Evolutionary conservation across 345 rosid species (phyloP).

Genomic region (Aethionema arabicum): DNA sequence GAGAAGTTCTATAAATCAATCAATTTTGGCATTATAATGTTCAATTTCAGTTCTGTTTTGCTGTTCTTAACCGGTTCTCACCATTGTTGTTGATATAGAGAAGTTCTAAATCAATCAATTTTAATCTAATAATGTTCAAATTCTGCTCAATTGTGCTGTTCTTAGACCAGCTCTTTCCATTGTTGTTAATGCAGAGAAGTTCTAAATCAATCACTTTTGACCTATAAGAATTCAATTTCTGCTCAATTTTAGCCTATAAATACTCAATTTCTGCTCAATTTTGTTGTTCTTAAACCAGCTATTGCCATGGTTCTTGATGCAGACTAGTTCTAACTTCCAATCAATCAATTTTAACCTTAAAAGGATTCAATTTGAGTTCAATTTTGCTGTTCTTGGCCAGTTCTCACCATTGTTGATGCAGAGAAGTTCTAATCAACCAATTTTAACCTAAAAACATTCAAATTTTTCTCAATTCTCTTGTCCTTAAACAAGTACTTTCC

Average conservation of each 20-base stretch:
- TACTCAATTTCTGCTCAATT: not conserved
- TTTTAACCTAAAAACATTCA: not conserved
- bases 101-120: not conserved
- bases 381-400: not conserved
- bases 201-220: too few species aligned
- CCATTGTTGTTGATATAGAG: not conserved
- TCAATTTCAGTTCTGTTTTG: not conserved
- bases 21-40: not conserved
- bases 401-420: too few species aligned
- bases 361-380: constrained; percentile 10
- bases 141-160: too few species aligned
- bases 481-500: constrained; percentile 72
- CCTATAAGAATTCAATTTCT: too few species aligned
- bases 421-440: too few species aligned
- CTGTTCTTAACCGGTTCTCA: too few species aligned
- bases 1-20: constrained; percentile 46
- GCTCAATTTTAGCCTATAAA: not conserved
- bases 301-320: too few species aligned
- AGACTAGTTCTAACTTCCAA: not conserved
- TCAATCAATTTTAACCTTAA: not conserved
- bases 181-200: not conserved
- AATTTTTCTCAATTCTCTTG: constrained; percentile 18
- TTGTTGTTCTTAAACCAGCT: too few species aligned
- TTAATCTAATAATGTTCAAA: too few species aligned
- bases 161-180: not conserved